A percentile compares a stretch with the other conserved stretches of the same genome.
These are phyloP conservation scores for Emericellopsis terricola DNA, from an alignment of 495 filamentous ascomycete species.

Conservation along the genomic window DNA sequence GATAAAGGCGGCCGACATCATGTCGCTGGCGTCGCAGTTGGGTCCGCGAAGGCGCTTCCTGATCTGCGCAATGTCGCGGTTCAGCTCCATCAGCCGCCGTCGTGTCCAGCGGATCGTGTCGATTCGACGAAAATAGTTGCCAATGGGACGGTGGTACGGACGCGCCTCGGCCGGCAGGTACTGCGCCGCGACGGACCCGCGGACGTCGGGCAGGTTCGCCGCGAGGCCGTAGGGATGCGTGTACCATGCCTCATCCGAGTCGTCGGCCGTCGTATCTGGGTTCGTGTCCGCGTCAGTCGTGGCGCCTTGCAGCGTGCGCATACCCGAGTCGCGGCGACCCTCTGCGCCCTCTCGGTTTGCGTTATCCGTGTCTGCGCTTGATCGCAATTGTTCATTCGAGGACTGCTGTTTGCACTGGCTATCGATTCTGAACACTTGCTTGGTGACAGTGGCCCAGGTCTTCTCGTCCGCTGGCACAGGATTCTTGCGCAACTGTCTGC, in stretches of 20 bases:
- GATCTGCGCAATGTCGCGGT: slow-evolving; percentile 49
- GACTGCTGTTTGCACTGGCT: not conserved
- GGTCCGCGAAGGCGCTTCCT: slow-evolving; percentile 22
- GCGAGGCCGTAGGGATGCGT: slow-evolving; percentile 21
- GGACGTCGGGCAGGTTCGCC: slow-evolving; percentile 18
- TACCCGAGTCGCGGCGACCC: not conserved
- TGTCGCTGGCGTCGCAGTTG: slow-evolving; percentile 37
- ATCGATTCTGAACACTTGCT: not conserved
- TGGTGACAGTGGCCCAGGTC: not conserved
- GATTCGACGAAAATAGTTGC: slow-evolving; percentile 39
- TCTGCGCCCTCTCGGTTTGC: not conserved
- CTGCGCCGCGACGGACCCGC: slow-evolving; percentile 56
- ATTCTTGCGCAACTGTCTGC: slow-evolving; percentile 24
- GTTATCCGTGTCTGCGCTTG: not conserved
- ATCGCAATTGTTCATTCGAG: not conserved
- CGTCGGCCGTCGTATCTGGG: not conserved
- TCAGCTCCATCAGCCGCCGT: slow-evolving; percentile 54
- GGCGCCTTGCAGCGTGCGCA: not conserved
- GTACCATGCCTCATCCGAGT: slow-evolving; percentile 9
- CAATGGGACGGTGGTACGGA: slow-evolving; percentile 25
- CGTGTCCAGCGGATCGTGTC: slow-evolving; percentile 80
- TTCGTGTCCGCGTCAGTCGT: not conserved
- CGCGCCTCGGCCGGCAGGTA: slow-evolving; percentile 53
- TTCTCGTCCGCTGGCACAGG: slow-evolving; percentile 7
- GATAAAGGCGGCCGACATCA: slow-evolving; percentile 47